Evolutionary conservation across 2,329 filamentous ascomycete genomes (phyloP).

Genomic region (Phaeosphaeriaceae sp.): DNA sequence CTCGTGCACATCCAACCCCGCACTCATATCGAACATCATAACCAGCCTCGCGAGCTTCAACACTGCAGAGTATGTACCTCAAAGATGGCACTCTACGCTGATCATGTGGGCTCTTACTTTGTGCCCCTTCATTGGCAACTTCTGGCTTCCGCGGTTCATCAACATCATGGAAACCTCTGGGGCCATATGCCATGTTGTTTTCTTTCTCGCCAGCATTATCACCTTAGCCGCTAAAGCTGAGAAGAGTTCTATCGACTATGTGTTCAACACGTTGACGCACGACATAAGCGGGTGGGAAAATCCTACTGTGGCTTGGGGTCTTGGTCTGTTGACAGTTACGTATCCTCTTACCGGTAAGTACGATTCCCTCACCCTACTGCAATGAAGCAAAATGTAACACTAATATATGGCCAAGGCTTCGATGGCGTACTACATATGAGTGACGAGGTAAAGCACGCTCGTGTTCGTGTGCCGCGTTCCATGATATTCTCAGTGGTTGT

Average conservation of each 20-base stretch:
- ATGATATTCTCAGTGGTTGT: constrained; percentile 55
- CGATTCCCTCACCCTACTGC: neutral
- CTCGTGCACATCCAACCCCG: constrained; percentile 36
- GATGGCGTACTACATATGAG: constrained; percentile 55
- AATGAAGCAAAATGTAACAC: neutral
- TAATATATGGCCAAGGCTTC: constrained; percentile 44
- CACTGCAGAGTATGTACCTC: too few relatives aligned
- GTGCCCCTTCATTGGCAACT: too few relatives aligned
- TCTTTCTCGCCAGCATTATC: too few relatives aligned
- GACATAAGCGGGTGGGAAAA: constrained; percentile 50
- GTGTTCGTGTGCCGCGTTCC: constrained; percentile 33
- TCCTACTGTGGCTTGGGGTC: constrained; percentile 51
- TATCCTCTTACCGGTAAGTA: constrained; percentile 28
- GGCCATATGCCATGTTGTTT: too few relatives aligned
- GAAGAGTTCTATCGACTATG: too few relatives aligned
- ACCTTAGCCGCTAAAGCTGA: too few relatives aligned
- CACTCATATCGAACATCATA: constrained; percentile 31
- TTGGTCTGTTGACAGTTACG: constrained; percentile 46
- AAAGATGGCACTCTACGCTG: too few relatives aligned
- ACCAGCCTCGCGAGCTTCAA: too few relatives aligned
- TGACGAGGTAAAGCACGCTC: constrained; percentile 33
- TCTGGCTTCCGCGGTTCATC: too few relatives aligned
- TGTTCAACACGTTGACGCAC: too few relatives aligned
- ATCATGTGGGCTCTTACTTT: too few relatives aligned
- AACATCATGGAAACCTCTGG: too few relatives aligned